A percentile compares a stretch with the other conserved stretches of the same genome.
phyloP scores from a whole-genome alignment of 495 filamentous ascomycete species.

The Lichina pygmaea region DNA sequence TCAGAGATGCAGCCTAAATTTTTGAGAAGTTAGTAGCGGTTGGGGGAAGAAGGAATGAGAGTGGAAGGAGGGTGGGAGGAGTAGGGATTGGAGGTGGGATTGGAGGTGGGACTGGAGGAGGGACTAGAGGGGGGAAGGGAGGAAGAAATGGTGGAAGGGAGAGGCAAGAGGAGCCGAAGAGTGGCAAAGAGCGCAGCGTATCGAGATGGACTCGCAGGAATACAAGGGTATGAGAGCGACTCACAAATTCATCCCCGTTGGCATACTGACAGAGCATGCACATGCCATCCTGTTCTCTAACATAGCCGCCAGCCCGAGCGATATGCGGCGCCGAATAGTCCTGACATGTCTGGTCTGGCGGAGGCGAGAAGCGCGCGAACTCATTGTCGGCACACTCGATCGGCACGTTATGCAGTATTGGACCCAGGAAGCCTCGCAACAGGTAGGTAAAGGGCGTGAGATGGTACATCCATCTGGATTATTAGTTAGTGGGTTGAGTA shows the following conservation, averaged over 20 bases:
- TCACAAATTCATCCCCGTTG: conserved; percentile 10
- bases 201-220: neutral
- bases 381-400: conserved; percentile 24
- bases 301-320: conserved; percentile 10
- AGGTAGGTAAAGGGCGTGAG: conserved; percentile 37
- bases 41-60: no score
- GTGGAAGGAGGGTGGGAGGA: no score
- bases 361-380: conserved; percentile 23
- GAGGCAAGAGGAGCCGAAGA: no score
- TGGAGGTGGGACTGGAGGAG: no score
- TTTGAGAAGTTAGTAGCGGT: no score
- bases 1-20: conserved; percentile 5
- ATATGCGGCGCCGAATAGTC: conserved; percentile 16
- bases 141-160: no score
- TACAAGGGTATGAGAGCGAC: neutral
- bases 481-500: no score
- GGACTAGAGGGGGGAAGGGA: no score
- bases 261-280: conserved; percentile 15
- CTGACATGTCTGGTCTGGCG: conserved; percentile 20
- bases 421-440: conserved; percentile 26
- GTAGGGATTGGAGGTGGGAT: no score
- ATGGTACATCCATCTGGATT: conserved; percentile 34
- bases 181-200: no score
- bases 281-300: conserved; percentile 9
- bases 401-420: conserved; percentile 23